A percentile compares a stretch with the other conserved stretches of the same genome.
phyloP scores from a whole-genome alignment of 2,329 filamentous ascomycete genomes.

The Davidsoniella australis region DNA sequence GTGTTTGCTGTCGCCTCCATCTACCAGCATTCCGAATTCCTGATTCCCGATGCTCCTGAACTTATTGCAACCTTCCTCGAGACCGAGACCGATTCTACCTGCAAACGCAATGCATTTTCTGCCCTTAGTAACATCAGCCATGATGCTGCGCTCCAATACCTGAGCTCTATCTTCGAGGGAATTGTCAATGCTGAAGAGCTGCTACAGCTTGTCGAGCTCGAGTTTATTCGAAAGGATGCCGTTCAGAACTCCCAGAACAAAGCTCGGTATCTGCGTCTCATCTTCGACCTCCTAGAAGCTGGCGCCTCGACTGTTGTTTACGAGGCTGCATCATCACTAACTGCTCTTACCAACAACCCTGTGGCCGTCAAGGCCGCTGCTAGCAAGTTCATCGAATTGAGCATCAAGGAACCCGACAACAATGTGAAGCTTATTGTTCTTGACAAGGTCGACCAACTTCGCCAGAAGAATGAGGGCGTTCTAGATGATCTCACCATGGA shows the following conservation, averaged over 20 bases:
- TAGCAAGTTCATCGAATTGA: constrained; percentile 87
- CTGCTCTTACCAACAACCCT: constrained; percentile 84
- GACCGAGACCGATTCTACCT: constrained; percentile 80
- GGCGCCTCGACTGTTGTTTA: constrained; percentile 90
- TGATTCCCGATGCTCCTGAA: constrained; percentile 92
- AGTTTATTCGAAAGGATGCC: constrained; percentile 97
- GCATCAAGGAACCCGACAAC: constrained; percentile 95
- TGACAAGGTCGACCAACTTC: constrained; percentile 76
- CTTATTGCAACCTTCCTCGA: constrained; percentile 81
- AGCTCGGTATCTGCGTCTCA: constrained; percentile 81
- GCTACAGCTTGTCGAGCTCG: constrained; percentile 79
- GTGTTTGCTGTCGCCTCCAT: constrained; percentile 91
- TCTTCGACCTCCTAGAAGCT: constrained; percentile 91
- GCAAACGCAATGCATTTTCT: constrained; percentile 94
- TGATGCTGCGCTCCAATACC: constrained; percentile 74
- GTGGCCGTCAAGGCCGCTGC: constrained; percentile 96
- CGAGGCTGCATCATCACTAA: constrained; percentile 89
- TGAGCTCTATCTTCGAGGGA: constrained; percentile 79
- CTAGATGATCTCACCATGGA: constrained; percentile 95
- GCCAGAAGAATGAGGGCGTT: constrained; percentile 76
- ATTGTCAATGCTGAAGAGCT: constrained; percentile 91
- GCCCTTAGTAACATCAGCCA: constrained; percentile 83
- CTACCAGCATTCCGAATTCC: constrained; percentile 70
- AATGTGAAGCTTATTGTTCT: constrained; percentile 98
- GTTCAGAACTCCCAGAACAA: constrained; percentile 88